A percentile compares a stretch with the other conserved stretches of the same genome.
Conservation (phyloP, 768 basidiomycete species). For the Neoboletus magnificus region DNA sequence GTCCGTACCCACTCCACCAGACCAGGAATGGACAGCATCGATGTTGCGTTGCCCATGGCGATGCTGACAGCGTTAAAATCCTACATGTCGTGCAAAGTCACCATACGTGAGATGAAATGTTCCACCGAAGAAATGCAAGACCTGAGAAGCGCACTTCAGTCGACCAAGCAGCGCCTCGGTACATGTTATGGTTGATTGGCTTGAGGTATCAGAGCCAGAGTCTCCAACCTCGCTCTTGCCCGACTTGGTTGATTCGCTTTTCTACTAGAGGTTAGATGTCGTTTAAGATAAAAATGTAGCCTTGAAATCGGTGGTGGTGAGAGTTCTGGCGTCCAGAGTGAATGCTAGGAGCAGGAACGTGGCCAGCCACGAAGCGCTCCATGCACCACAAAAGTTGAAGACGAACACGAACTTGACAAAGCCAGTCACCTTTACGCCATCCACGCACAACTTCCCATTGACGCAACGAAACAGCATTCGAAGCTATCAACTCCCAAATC, state of each 20-base stretch:
- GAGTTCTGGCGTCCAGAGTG: slow-evolving; percentile 20
- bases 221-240: slow-evolving; percentile 11
- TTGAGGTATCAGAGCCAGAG: slow-evolving; percentile 10
- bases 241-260: slow-evolving; percentile 31
- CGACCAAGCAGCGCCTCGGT: slow-evolving; percentile 34
- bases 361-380: too few relatives aligned
- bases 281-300: slow-evolving; percentile 29
- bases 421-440: too few relatives aligned
- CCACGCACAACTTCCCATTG: too few relatives aligned
- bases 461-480: slow-evolving; percentile 11
- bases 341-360: too few relatives aligned
- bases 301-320: slow-evolving; percentile 33
- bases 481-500: slow-evolving; percentile 7
- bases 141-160: slow-evolving; percentile 5
- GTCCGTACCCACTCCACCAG: slow-evolving; percentile 11
- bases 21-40: slow-evolving; percentile 14
- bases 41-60: slow-evolving; percentile 12
- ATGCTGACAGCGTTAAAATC: slow-evolving; percentile 18
- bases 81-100: background rate
- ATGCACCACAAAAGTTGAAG: background rate
- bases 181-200: slow-evolving; percentile 10
- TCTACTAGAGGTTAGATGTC: too few relatives aligned
- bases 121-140: background rate
- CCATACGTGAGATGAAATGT: background rate
- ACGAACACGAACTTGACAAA: background rate